phyloP scores from a whole-genome alignment of 805 yeast species.

The Suhomyces emberorum region DNA sequence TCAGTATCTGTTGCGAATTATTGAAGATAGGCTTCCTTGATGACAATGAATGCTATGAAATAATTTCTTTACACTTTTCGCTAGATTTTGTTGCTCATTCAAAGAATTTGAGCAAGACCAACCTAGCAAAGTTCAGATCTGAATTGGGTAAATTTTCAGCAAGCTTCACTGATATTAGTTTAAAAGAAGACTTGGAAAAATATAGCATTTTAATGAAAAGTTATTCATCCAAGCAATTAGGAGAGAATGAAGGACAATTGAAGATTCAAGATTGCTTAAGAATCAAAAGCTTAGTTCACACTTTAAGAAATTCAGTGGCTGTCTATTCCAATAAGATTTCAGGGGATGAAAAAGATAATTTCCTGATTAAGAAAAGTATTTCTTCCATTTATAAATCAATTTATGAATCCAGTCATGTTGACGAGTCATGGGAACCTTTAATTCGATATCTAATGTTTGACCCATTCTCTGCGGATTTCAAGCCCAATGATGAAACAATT shows the following conservation, averaged over 20 bases:
- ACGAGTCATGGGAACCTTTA: conserved; percentile 35
- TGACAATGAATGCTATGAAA: conserved; percentile 43
- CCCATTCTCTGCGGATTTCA: conserved; percentile 30
- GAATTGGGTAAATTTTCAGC: conserved; percentile 58
- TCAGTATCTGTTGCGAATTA: conserved; percentile 53
- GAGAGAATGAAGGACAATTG: conserved; percentile 17
- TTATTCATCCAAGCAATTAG: conserved; percentile 23
- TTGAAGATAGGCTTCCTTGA: conserved; percentile 61
- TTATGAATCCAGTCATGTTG: conserved; percentile 16
- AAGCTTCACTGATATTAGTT: conserved; percentile 38
- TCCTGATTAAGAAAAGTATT: background rate
- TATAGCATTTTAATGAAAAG: conserved; percentile 28
- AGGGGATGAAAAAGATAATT: background rate
- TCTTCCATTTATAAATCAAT: background rate
- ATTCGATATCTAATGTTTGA: conserved; percentile 45
- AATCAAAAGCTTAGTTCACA: conserved; percentile 16
- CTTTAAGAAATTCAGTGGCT: conserved; percentile 11
- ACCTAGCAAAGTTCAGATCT: conserved; percentile 26
- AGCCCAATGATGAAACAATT: conserved; percentile 8
- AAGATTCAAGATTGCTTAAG: conserved; percentile 19
- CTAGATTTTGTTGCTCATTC: conserved; percentile 24
- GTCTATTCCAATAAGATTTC: conserved; percentile 9
- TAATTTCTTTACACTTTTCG: conserved; percentile 19
- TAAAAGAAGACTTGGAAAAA: conserved; percentile 35
- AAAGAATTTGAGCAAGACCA: conserved; percentile 14